A percentile compares a stretch with the other conserved stretches of the same genome.
These are phyloP conservation scores for Quercus alba DNA, from an alignment of 306 rosid genomes.

Conservation along the genomic window DNA sequence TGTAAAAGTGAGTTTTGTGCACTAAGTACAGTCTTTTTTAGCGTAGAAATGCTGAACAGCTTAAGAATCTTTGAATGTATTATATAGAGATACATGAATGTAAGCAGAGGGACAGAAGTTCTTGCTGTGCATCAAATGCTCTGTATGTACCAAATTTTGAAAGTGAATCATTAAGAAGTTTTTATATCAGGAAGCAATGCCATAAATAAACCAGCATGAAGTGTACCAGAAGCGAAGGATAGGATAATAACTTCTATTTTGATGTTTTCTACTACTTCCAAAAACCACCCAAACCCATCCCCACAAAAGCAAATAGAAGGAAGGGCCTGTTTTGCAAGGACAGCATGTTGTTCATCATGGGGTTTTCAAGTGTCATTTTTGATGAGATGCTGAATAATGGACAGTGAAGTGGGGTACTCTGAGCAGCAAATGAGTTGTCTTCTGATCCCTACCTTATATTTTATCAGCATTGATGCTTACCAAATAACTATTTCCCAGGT, in stretches of 20 bases:
- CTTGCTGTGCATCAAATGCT: background rate
- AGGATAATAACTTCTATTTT: background rate
- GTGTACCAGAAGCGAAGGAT: background rate
- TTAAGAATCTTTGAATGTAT: conserved; percentile 5
- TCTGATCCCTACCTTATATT: conserved; percentile 14
- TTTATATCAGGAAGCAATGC: conserved; percentile 17
- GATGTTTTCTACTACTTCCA: background rate
- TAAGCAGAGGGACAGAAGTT: conserved; percentile 2
- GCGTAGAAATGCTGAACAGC: background rate
- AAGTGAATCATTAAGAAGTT: background rate
- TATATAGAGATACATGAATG: conserved; percentile 16
- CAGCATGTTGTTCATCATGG: conserved; percentile 23
- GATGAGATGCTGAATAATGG: conserved; percentile 28
- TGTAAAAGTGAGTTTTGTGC: too few relatives aligned
- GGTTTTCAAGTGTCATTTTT: conserved; percentile 23
- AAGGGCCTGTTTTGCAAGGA: conserved; percentile 13
- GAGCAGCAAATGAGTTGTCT: conserved; percentile 29
- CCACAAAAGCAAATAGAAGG: background rate
- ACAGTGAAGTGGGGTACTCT: conserved; percentile 35
- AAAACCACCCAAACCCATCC: background rate
- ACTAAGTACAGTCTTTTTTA: too few relatives aligned
- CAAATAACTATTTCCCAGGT: conserved; percentile 21
- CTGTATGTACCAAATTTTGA: background rate
- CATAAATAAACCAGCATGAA: conserved; percentile 8
- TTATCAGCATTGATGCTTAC: conserved; percentile 20